phyloP scores from a whole-genome alignment of 1,284 basidiomycete genomes.

The Bjerkandera adusta region DNA sequence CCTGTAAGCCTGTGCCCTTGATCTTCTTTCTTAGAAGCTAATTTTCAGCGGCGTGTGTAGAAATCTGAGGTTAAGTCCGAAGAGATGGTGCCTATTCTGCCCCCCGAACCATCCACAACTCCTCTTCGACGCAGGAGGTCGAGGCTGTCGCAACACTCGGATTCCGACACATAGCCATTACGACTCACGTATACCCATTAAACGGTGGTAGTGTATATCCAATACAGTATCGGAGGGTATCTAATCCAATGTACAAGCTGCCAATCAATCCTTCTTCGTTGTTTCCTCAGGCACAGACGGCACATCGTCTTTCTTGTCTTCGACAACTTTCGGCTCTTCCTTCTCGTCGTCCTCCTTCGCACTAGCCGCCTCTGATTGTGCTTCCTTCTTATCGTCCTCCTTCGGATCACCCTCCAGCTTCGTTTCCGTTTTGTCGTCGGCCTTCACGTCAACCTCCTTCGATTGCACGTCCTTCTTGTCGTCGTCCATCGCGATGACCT shows the following conservation, averaged over 20 bases:
- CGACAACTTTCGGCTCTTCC: background rate
- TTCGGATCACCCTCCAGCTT: background rate
- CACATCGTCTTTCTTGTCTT: background rate
- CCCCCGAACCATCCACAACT: slow-evolving; percentile 19
- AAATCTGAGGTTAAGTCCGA: slow-evolving; percentile 20
- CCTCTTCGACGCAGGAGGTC: slow-evolving; percentile 42
- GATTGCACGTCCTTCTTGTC: slow-evolving; percentile 9
- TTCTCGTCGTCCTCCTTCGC: slow-evolving; percentile 1
- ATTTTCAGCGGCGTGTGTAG: background rate
- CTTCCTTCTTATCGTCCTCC: background rate
- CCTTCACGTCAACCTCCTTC: slow-evolving; percentile 12
- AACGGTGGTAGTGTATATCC: no score
- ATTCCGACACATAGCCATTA: slow-evolving; percentile 26
- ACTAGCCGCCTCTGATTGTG: background rate
- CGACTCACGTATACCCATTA: background rate
- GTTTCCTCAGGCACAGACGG: background rate
- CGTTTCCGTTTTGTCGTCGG: slow-evolving; percentile 3
- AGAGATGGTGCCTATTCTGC: slow-evolving; percentile 8
- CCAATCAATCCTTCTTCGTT: background rate
- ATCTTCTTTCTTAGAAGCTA: background rate
- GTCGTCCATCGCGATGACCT: background rate
- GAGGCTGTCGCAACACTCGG: slow-evolving; percentile 31
- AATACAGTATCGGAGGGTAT: background rate
- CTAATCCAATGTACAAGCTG: background rate
- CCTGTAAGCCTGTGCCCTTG: background rate